A percentile compares a stretch with the other conserved stretches of the same genome.
These are phyloP conservation scores for Mercurialis annua DNA, from an alignment of 345 rosid species.

Conservation along the genomic window DNA sequence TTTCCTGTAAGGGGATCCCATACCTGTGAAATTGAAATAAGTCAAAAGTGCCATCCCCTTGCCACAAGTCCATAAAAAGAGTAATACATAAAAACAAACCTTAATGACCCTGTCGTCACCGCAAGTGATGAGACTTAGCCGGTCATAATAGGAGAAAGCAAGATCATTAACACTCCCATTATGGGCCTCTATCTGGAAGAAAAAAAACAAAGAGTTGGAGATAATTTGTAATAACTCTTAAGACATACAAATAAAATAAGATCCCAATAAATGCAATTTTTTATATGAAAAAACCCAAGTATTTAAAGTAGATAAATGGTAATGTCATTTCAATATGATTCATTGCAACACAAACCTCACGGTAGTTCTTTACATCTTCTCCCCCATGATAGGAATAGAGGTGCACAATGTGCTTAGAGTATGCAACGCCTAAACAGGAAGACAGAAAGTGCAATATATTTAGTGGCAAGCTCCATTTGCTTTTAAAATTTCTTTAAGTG, in stretches of 20 bases:
- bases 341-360: slow-evolving; percentile 54
- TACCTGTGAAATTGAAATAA: slow-evolving; percentile 46
- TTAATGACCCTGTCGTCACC: slow-evolving; percentile 77
- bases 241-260: slow-evolving; percentile 1
- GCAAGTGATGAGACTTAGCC: slow-evolving; percentile 63
- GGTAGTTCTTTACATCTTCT: slow-evolving; percentile 56
- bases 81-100: slow-evolving; percentile 40
- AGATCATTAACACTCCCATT: slow-evolving; percentile 80
- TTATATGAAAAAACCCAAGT: not conserved
- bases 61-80: slow-evolving; percentile 3
- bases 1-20: slow-evolving; percentile 75
- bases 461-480: not conserved
- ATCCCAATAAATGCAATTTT: not conserved
- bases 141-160: slow-evolving; percentile 73
- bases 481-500: not conserved
- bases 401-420: slow-evolving; percentile 78
- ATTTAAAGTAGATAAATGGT: not conserved
- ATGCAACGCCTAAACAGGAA: slow-evolving; percentile 67
- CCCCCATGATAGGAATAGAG: slow-evolving; percentile 62
- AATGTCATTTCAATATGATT: not conserved
- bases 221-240: not conserved
- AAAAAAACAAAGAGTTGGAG: slow-evolving; percentile 9
- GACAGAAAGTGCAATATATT: not conserved
- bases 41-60: slow-evolving; percentile 20
- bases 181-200: slow-evolving; percentile 80